Percentiles rank a stretch among this genome's conserved stretches.
Conservation (phyloP, 2,329 filamentous ascomycete genomes). For the Ophiostoma sp. region DNA sequence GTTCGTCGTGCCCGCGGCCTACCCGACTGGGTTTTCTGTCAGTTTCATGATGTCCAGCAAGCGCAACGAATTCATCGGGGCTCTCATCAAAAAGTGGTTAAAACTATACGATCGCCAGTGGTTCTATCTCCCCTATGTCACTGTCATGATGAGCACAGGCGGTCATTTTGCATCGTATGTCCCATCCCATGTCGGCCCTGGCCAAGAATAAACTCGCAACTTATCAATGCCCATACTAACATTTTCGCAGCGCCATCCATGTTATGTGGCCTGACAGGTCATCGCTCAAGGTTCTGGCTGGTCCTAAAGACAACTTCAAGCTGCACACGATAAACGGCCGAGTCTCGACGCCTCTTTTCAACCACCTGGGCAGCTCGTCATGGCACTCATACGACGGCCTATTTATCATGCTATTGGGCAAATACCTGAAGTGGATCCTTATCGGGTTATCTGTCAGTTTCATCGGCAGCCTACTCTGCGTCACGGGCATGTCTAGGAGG, state of each 20-base stretch:
- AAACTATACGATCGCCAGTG: slow-evolving; percentile 18
- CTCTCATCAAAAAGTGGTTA: slow-evolving; percentile 16
- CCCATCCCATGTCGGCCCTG: neutral
- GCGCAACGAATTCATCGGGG: slow-evolving; percentile 19
- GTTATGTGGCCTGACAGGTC: slow-evolving; percentile 3
- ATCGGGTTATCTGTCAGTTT: too few relatives aligned
- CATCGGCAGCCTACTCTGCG: too few relatives aligned
- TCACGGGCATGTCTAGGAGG: too few relatives aligned
- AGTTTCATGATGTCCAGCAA: slow-evolving; percentile 22
- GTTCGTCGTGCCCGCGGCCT: slow-evolving; percentile 19
- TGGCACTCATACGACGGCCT: slow-evolving; percentile 22
- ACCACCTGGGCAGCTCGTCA: slow-evolving; percentile 21
- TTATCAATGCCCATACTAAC: neutral
- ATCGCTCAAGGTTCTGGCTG: slow-evolving; percentile 20
- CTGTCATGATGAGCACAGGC: slow-evolving; percentile 22
- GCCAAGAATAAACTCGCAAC: too few relatives aligned
- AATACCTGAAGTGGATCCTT: slow-evolving; percentile 10
- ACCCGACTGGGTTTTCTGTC: slow-evolving; percentile 19
- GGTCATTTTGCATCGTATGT: slow-evolving; percentile 21
- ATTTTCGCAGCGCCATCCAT: slow-evolving; percentile 11
- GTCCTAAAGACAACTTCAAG: slow-evolving; percentile 16
- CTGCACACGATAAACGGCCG: slow-evolving; percentile 22
- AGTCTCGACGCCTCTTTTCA: slow-evolving; percentile 20
- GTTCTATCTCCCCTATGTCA: slow-evolving; percentile 19
- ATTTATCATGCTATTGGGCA: slow-evolving; percentile 19